Base-by-base conservation (phyloP, 2,329 filamentous ascomycete species). In the Ophiostoma himal-ulmi region DNA sequence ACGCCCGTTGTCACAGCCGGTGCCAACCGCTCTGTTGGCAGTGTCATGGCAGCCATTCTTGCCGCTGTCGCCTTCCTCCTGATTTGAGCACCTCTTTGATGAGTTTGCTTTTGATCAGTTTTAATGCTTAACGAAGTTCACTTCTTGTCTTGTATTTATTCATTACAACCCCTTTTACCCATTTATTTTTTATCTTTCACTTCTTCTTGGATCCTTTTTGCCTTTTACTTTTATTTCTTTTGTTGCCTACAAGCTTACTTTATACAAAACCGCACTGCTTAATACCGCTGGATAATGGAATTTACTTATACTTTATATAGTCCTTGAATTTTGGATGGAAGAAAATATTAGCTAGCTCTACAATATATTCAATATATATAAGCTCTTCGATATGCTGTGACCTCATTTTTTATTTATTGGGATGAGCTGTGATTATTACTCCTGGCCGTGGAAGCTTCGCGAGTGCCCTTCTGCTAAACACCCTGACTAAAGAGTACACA, bases 1-100 rank as follows among this genome's bases (percentile, higher is more conserved):
- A 67, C 72, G 26, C 74, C 76, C 14, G 69, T 69, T 22, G 79
- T 82, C 76, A 84, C 82, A 64, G 84, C 81, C 73, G 85, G 82
- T 77, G 86, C 85, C 73, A 80, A 81, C 74, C 80, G 82, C 75
- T 76, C 86, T 75, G 80, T 80, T 71, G 83, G 81, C 80, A 86
- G 84, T 72, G 81, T 81, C 76, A 71, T 83, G 76, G 78, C 86
- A 77, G 85, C 85, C 77, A n/a, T 60, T 14, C 83, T 82, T 74
- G 81, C 80, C 65, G 85, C 82, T 71, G 83, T 80, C 72, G 84
- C 83, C 76, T 78, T 84, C 76, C 75, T 83, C 79, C 78, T 87
- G 75, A 81, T 82, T 77, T 88, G 87, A 83, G 8, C 3, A 7
- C n/a, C n/a, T 57, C 11, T 10, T 10, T 74, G 3, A 70, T 70